Conservation (phyloP, 2,329 filamentous ascomycete species). For the Aspergillus tubingensis region DNA sequence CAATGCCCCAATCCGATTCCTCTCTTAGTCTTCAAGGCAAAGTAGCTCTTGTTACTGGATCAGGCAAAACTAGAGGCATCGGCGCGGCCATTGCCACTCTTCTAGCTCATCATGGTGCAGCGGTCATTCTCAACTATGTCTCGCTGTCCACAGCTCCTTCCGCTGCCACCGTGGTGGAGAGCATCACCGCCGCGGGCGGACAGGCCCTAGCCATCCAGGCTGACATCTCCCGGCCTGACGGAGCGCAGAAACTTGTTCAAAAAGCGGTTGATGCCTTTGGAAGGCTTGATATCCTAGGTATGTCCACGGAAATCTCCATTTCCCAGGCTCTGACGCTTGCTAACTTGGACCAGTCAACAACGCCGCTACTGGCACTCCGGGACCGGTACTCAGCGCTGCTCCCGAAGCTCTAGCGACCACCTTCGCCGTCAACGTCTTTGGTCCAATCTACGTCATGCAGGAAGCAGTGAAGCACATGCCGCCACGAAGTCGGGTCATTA, state of each 20-base stretch:
- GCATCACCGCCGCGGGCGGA: conserved; percentile 11
- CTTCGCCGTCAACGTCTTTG: conserved; percentile 3
- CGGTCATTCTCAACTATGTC: conserved; percentile 66
- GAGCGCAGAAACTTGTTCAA: neutral
- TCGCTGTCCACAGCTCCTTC: conserved; percentile 8
- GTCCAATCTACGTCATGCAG: neutral
- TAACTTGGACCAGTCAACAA: conserved; percentile 1
- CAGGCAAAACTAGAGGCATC: conserved; percentile 58
- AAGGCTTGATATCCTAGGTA: conserved; percentile 3
- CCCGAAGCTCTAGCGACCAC: neutral
- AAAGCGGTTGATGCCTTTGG: neutral
- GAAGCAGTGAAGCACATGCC: conserved; percentile 2
- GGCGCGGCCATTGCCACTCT: conserved; percentile 67
- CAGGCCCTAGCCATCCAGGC: conserved; percentile 17
- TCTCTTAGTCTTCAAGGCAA: conserved; percentile 24
- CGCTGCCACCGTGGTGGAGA: conserved; percentile 9
- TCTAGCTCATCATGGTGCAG: conserved; percentile 65
- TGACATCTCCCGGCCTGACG: conserved; percentile 14
- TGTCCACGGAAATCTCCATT: neutral
- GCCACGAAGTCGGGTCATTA: neutral
- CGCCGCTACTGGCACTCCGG: neutral
- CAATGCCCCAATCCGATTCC: neutral
- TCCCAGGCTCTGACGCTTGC: neutral
- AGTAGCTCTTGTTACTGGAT: conserved; percentile 37
- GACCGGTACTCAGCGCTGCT: neutral